phyloP scores from a whole-genome alignment of 1,284 basidiomycete species.

The Entoloma clypeatum region DNA sequence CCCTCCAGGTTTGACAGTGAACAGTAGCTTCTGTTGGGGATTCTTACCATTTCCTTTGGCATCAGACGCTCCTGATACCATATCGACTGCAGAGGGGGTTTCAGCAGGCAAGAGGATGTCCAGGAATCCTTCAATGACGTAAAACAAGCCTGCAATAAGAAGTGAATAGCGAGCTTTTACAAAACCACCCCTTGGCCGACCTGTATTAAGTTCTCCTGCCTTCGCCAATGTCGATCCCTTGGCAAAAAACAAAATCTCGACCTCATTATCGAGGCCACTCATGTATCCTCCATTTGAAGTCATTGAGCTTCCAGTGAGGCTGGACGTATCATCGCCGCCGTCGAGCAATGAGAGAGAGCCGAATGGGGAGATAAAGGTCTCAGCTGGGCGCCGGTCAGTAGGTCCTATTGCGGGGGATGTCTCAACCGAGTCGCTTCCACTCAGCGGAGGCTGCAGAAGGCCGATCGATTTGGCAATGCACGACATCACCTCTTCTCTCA shows the following conservation, averaged over 20 bases:
- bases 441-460: slow-evolving; percentile 80
- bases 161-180: slow-evolving; percentile 6
- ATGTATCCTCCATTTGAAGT: slow-evolving; percentile 54
- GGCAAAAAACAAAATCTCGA: slow-evolving; percentile 92
- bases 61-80: slow-evolving; percentile 18
- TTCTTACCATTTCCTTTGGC: slow-evolving; percentile 16
- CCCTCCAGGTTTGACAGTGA: slow-evolving; percentile 95
- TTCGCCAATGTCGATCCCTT: slow-evolving; percentile 85
- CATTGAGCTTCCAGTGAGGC: slow-evolving; percentile 57
- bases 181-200: slow-evolving; percentile 32
- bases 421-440: slow-evolving; percentile 59
- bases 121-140: slow-evolving; percentile 96
- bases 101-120: slow-evolving; percentile 76
- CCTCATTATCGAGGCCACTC: slow-evolving; percentile 87
- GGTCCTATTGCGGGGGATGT: slow-evolving; percentile 61
- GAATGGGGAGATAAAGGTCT: slow-evolving; percentile 74
- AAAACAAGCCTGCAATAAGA: slow-evolving; percentile 95
- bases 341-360: slow-evolving; percentile 84
- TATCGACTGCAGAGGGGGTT: slow-evolving; percentile 15
- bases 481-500: slow-evolving; percentile 93
- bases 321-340: slow-evolving; percentile 63
- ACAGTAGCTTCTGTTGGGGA: slow-evolving; percentile 63
- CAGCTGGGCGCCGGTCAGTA: slow-evolving; percentile 45
- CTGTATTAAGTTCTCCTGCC: slow-evolving; percentile 87
- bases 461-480: slow-evolving; percentile 98